Evolutionary conservation across 805 yeast genomes (phyloP).

Genomic region (Candida coleopterorum): DNA sequence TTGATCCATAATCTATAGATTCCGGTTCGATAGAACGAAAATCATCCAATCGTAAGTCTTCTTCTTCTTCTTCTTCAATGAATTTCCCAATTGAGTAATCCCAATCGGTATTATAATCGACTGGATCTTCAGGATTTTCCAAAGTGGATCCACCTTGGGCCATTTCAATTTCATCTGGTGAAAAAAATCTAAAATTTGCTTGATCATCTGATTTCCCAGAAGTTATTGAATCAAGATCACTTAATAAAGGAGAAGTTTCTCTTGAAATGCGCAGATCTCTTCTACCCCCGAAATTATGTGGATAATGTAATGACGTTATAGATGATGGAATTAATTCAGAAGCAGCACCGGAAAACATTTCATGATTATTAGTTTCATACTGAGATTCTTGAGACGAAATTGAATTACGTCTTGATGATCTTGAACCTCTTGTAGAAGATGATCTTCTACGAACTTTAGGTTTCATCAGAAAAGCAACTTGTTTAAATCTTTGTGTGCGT

Average conservation of each 20-base stretch:
- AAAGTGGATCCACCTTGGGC: slow-evolving; percentile 87
- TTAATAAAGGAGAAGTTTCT: slow-evolving; percentile 34
- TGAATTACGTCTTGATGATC: slow-evolving; percentile 29
- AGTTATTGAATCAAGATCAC: slow-evolving; percentile 20
- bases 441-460: slow-evolving; percentile 16
- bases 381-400: slow-evolving; percentile 28
- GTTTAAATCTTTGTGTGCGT: slow-evolving; percentile 1
- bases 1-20: slow-evolving; percentile 30
- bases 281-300: slow-evolving; percentile 44
- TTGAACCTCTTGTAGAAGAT: slow-evolving; percentile 19
- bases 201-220: slow-evolving; percentile 34
- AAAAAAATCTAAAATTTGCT: slow-evolving; percentile 70
- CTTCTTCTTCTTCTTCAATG: slow-evolving; percentile 16
- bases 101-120: slow-evolving; percentile 75
- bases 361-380: slow-evolving; percentile 59
- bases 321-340: slow-evolving; percentile 74
- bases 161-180: slow-evolving; percentile 72
- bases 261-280: slow-evolving; percentile 17
- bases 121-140: slow-evolving; percentile 49
- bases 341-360: slow-evolving; percentile 75
- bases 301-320: slow-evolving; percentile 70
- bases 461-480: background rate
- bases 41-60: slow-evolving; percentile 4
- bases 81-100: slow-evolving; percentile 53
- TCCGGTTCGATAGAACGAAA: slow-evolving; percentile 12